Evolutionary conservation across 371 early-diverging fungal genomes (phyloP), one percentile per base, ranked within the genome.

Genomic region (Mortierella sp.): DNA sequence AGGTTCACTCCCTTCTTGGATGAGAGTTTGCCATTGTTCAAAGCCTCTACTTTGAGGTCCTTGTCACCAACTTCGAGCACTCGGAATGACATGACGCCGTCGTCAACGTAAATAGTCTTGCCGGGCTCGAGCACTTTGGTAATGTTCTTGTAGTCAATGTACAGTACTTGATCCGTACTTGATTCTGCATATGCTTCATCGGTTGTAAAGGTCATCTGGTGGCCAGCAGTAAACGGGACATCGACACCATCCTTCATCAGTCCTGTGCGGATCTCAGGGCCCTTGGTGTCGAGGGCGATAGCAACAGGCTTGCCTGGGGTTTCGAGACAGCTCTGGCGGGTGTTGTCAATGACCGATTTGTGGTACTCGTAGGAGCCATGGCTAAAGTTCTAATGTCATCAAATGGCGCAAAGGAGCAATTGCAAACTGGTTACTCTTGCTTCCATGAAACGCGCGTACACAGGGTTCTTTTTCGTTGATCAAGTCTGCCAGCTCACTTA

Each of bases 341-440:
- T 88, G 76, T 91, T 92, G 59, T 91, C 91, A 53, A 93, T 90
- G 52, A 91, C 91, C 48, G 87, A 87, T 76, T 88, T 86, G 85
- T 96, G 96, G 84, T 95, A 95, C 84, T 93, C 95, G 78, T 96
- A 92, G 39, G 90, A 82, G 54, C 96, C 96, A 82, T 96, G 96
- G 58, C 95, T 94, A 59, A 96, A 96, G 88, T 96, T 96, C 78
- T 76, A 34, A 30, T 49, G 24, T 12, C 6, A 48, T 53, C 34
- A 42, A 21, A 10, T 4, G 34, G 10, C 18, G 16, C 51, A 4
- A 34, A 38, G 31, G 14, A 24, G 16, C 51, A n/a, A n/a, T n/a
- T n/a, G n/a, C n/a, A n/a, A n/a, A n/a, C n/a, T n/a, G n/a, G n/a
- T n/a, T n/a, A n/a, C n/a, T n/a, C n/a, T n/a, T n/a, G n/a, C n/a